Percentiles rank a stretch among this genome's conserved stretches.
Evolutionary conservation across 345 rosid genomes (phyloP).

Genomic region (Geranium brycei): DNA sequence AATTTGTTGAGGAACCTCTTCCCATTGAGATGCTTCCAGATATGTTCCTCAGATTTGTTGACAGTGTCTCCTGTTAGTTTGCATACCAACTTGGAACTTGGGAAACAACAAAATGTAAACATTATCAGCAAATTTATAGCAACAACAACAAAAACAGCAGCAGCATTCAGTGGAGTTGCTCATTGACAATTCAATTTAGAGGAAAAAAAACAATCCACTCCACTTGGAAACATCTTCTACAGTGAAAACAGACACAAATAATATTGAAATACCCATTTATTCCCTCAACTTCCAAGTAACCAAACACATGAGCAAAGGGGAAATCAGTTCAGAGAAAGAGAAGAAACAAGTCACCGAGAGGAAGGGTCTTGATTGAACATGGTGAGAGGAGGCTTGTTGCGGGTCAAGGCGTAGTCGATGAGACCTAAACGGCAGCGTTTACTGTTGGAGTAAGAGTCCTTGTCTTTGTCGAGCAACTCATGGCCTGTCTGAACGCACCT

Average conservation of each 20-base stretch:
- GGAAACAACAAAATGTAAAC: conserved; percentile 6
- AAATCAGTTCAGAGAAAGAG: too few relatives aligned
- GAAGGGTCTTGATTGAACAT: conserved; percentile 63
- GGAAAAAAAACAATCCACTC: background rate
- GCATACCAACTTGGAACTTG: conserved; percentile 72
- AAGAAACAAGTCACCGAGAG: conserved; percentile 33
- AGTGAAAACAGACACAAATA: too few relatives aligned
- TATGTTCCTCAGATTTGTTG: conserved; percentile 80
- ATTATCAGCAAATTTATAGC: background rate
- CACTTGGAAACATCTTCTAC: too few relatives aligned
- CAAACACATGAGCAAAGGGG: background rate
- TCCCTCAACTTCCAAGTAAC: background rate
- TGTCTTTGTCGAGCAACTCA: conserved; percentile 54
- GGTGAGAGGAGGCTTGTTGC: conserved; percentile 58
- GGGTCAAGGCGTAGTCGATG: conserved; percentile 56
- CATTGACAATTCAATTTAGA: too few relatives aligned
- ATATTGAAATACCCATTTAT: background rate
- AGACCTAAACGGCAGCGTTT: conserved; percentile 86
- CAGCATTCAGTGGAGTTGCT: too few relatives aligned
- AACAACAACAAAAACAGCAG: too few relatives aligned
- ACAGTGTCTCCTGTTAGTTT: conserved; percentile 77
- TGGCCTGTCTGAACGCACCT: conserved; percentile 82
- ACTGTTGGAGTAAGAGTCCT: conserved; percentile 47
- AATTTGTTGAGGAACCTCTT: conserved; percentile 68
- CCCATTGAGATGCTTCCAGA: conserved; percentile 86